Percentiles rank a stretch among this genome's conserved stretches.
Evolutionary conservation across 805 yeast species (phyloP).

Genomic region (Zygotorulaspora florentina): DNA sequence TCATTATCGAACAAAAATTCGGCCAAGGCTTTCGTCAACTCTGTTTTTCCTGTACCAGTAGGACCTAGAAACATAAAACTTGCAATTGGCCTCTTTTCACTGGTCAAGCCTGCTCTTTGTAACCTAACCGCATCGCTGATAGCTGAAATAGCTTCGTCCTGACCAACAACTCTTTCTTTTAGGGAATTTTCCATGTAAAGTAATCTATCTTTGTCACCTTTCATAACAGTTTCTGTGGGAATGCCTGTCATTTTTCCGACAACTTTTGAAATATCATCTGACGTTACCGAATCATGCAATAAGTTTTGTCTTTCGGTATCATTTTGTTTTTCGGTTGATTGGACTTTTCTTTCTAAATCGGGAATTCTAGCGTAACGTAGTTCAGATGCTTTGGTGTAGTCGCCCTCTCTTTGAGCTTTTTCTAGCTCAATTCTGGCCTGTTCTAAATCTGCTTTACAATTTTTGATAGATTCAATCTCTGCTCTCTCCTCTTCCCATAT

Average conservation of each 20-base stretch:
- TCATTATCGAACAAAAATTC: slow-evolving; percentile 89
- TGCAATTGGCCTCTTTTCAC: slow-evolving; percentile 92
- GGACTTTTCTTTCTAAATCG: slow-evolving; percentile 59
- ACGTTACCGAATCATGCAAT: slow-evolving; percentile 82
- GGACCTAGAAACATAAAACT: slow-evolving; percentile 97
- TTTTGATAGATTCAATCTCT: slow-evolving; percentile 72
- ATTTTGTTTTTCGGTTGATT: slow-evolving; percentile 39
- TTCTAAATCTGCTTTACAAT: slow-evolving; percentile 77
- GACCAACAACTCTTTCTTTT: slow-evolving; percentile 82
- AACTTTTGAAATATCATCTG: slow-evolving; percentile 91
- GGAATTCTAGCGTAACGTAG: slow-evolving; percentile 87
- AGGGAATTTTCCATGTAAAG: slow-evolving; percentile 81
- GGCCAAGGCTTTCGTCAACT: slow-evolving; percentile 86
- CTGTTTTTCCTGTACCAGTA: slow-evolving; percentile 98
- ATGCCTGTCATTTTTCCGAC: slow-evolving; percentile 94
- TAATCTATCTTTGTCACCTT: slow-evolving; percentile 90
- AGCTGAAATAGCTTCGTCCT: slow-evolving; percentile 88
- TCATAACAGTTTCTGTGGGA: slow-evolving; percentile 84
- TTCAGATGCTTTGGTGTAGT: slow-evolving; percentile 84
- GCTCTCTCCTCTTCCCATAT: slow-evolving; percentile 83
- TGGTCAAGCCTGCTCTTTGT: slow-evolving; percentile 94
- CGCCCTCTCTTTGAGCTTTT: slow-evolving; percentile 74
- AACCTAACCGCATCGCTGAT: slow-evolving; percentile 91
- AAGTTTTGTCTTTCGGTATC: slow-evolving; percentile 29
- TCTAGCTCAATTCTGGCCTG: slow-evolving; percentile 80